These are phyloP conservation scores for Hygrophila difformis DNA, from an alignment of 257 asterid genomes.

Conservation along the genomic window DNA sequence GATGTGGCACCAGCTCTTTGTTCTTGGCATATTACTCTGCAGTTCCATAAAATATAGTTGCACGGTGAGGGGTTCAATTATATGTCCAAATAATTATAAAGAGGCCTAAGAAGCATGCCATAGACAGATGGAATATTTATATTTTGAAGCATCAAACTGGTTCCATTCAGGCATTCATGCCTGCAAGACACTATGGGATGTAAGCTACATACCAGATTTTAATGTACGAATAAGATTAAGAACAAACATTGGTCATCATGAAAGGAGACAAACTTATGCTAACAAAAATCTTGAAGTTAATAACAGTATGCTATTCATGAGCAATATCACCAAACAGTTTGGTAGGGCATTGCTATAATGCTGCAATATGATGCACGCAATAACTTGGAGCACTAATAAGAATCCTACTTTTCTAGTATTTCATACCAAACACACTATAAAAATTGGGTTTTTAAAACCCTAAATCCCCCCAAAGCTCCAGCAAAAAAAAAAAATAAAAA, in stretches of 20 bases:
- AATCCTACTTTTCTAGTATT: neutral
- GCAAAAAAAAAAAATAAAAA: too few relatives aligned
- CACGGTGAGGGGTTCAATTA: neutral
- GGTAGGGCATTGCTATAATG: neutral
- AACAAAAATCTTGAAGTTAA: neutral
- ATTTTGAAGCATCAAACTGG: too few relatives aligned
- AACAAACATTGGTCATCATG: neutral
- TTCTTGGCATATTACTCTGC: neutral
- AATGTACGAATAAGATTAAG: too few relatives aligned
- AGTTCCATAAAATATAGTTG: neutral
- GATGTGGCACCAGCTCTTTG: neutral
- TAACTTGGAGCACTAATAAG: neutral
- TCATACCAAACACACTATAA: too few relatives aligned
- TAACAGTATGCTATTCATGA: neutral
- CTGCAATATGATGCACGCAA: neutral
- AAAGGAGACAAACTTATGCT: neutral
- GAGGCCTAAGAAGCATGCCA: too few relatives aligned
- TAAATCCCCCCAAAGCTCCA: too few relatives aligned
- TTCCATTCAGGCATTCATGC: too few relatives aligned
- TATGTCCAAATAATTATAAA: neutral
- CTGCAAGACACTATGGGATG: too few relatives aligned
- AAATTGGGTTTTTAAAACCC: too few relatives aligned
- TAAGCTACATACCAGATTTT: too few relatives aligned
- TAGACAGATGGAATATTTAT: too few relatives aligned
- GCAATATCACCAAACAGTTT: neutral